Conservation (phyloP, 768 basidiomycete genomes). For the Gloeopeniophorella convolvens region DNA sequence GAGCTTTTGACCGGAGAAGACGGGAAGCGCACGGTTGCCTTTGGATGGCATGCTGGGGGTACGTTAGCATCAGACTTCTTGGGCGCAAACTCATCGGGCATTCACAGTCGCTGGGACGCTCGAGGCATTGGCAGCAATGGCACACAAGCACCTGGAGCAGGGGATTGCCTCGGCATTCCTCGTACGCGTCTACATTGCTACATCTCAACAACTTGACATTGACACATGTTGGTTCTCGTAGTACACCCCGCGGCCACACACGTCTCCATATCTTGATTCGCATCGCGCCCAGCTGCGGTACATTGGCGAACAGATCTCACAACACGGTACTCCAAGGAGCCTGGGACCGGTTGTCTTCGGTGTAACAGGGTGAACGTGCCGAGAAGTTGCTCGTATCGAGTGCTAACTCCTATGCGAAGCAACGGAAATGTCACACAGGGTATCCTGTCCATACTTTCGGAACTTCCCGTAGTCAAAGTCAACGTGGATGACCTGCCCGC, state of each 20-base stretch:
- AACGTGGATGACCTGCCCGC: constrained; percentile 47
- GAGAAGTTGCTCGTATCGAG: neutral
- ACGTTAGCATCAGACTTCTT: constrained; percentile 20
- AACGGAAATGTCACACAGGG: constrained; percentile 81
- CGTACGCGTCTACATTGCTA: constrained; percentile 39
- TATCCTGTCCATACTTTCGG: constrained; percentile 60
- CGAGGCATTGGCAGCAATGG: constrained; percentile 74
- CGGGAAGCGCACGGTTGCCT: constrained; percentile 78
- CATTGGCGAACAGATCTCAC: constrained; percentile 50
- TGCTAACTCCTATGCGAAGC: constrained; percentile 32
- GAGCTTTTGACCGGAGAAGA: constrained; percentile 62
- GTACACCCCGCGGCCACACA: constrained; percentile 80
- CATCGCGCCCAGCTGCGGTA: constrained; percentile 49
- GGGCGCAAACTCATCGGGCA: neutral
- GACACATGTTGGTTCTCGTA: constrained; percentile 23
- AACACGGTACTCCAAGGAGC: constrained; percentile 50
- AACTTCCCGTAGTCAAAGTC: constrained; percentile 62
- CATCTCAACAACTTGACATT: neutral
- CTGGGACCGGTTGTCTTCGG: constrained; percentile 78
- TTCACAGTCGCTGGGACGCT: constrained; percentile 74
- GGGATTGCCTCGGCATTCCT: constrained; percentile 82
- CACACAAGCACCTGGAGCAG: constrained; percentile 68
- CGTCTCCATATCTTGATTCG: constrained; percentile 48
- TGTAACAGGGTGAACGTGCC: constrained; percentile 60
- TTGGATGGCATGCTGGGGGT: constrained; percentile 94